Conservation (phyloP, 345 rosid genomes). For the Lagerstroemia speciosa region DNA sequence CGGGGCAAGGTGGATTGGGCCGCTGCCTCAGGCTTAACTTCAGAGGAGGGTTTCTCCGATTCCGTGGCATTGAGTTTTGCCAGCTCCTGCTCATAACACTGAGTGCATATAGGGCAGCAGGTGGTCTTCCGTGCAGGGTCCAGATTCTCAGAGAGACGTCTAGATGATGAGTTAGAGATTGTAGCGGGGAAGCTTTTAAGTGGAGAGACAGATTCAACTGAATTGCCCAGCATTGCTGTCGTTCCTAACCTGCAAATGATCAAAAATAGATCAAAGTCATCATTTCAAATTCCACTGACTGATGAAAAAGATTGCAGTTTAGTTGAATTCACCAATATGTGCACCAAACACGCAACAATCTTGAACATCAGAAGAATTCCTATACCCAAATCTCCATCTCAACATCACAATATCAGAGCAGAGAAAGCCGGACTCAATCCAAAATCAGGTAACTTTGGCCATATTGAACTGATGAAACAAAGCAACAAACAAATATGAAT, state of each 20-base stretch:
- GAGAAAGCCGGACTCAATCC: too few relatives aligned
- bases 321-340: neutral
- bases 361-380: neutral
- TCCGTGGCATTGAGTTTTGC: constrained; percentile 30
- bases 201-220: constrained; percentile 51
- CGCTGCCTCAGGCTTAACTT: constrained; percentile 34
- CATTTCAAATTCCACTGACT: neutral
- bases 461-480: constrained; percentile 2
- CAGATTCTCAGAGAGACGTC: constrained; percentile 37
- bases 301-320: neutral
- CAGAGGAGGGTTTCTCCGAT: constrained; percentile 34
- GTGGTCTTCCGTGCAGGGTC: constrained; percentile 35
- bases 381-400: neutral
- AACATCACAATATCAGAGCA: too few relatives aligned
- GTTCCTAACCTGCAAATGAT: constrained; percentile 38
- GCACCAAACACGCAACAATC: neutral
- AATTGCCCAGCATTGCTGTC: constrained; percentile 46
- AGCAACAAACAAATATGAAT: constrained; percentile 8
- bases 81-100: constrained; percentile 58
- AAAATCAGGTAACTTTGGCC: neutral
- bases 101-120: constrained; percentile 62
- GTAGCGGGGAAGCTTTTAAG: constrained; percentile 41
- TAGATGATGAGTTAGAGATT: constrained; percentile 18
- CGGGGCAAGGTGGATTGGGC: constrained; percentile 38
- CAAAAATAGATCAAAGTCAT: neutral